These are phyloP conservation scores for Trichophyton rubrum DNA, from an alignment of 2,329 filamentous ascomycete genomes.

Conservation along the genomic window DNA sequence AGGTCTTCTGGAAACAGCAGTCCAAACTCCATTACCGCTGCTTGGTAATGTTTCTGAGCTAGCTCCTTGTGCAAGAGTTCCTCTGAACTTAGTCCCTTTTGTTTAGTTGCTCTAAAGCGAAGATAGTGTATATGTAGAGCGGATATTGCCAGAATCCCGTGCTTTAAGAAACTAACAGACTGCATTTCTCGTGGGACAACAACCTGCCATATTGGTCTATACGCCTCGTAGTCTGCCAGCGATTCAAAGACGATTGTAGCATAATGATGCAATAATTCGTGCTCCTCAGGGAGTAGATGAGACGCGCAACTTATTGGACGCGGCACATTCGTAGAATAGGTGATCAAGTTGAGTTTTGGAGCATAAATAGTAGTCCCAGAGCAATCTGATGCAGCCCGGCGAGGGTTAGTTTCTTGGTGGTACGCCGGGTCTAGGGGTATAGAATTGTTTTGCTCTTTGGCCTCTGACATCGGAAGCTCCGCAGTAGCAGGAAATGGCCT, in stretches of 20 bases:
- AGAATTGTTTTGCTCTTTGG: neutral
- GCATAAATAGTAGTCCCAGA: neutral
- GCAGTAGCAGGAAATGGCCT: neutral
- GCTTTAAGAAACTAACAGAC: constrained; percentile 16
- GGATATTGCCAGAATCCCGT: constrained; percentile 17
- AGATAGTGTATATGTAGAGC: constrained; percentile 16
- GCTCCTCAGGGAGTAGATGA: constrained; percentile 3
- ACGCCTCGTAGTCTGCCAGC: constrained; percentile 11
- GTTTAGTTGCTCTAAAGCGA: neutral
- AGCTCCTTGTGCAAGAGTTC: constrained; percentile 7
- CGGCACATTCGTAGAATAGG: neutral
- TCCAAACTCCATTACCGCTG: constrained; percentile 8
- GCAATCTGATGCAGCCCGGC: neutral
- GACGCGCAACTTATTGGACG: neutral
- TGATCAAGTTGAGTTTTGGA: neutral
- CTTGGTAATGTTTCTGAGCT: constrained; percentile 10
- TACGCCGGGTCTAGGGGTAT: neutral
- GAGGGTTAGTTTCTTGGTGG: neutral
- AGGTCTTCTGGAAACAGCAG: constrained; percentile 1
- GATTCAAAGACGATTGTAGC: constrained; percentile 8
- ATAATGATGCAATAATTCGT: constrained; percentile 13
- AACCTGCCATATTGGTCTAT: constrained; percentile 12
- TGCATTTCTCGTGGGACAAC: constrained; percentile 11
- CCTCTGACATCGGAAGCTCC: neutral
- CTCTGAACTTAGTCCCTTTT: neutral